These are phyloP conservation scores for Fusarium fracticaudum DNA, from an alignment of 2,329 filamentous ascomycete species.

Conservation along the genomic window DNA sequence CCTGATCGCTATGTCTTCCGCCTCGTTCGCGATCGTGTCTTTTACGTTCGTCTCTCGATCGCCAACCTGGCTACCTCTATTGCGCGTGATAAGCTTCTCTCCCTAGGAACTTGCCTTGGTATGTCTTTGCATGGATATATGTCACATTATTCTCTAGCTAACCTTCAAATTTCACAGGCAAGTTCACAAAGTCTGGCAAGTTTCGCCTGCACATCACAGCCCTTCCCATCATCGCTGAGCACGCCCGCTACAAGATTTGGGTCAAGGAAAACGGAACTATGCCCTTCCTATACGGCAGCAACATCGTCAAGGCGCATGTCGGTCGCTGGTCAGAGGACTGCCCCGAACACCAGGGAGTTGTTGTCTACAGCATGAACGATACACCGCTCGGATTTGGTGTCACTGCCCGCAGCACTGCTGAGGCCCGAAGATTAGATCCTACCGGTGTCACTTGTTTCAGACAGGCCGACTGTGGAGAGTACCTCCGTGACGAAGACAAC, in stretches of 20 bases:
- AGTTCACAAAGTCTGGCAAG: slow-evolving; percentile 96
- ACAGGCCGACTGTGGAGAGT: slow-evolving; percentile 95
- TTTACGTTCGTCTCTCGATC: slow-evolving; percentile 89
- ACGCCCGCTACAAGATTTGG: slow-evolving; percentile 97
- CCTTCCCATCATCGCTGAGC: slow-evolving; percentile 85
- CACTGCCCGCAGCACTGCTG: slow-evolving; percentile 85
- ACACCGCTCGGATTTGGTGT: slow-evolving; percentile 93
- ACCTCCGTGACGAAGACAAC: slow-evolving; percentile 83
- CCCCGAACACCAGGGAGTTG: slow-evolving; percentile 90
- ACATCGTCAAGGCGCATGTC: slow-evolving; percentile 77
- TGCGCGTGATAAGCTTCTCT: slow-evolving; percentile 82
- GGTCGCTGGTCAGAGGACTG: slow-evolving; percentile 90
- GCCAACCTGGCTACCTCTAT: slow-evolving; percentile 92
- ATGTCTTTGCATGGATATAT: slow-evolving; percentile 23
- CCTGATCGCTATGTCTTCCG: slow-evolving; percentile 87
- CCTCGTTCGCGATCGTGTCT: slow-evolving; percentile 83
- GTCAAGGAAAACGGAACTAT: slow-evolving; percentile 96
- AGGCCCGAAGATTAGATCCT: slow-evolving; percentile 85
- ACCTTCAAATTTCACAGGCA: slow-evolving; percentile 62
- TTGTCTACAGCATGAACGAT: slow-evolving; percentile 93
- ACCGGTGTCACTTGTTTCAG: slow-evolving; percentile 90
- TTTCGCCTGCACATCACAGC: slow-evolving; percentile 94
- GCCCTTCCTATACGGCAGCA: slow-evolving; percentile 95
- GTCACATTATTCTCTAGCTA: slow-evolving; percentile 1
- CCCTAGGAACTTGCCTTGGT: slow-evolving; percentile 86